phyloP scores from a whole-genome alignment of 2,329 filamentous ascomycete species.

The Colletotrichum plurivorum region DNA sequence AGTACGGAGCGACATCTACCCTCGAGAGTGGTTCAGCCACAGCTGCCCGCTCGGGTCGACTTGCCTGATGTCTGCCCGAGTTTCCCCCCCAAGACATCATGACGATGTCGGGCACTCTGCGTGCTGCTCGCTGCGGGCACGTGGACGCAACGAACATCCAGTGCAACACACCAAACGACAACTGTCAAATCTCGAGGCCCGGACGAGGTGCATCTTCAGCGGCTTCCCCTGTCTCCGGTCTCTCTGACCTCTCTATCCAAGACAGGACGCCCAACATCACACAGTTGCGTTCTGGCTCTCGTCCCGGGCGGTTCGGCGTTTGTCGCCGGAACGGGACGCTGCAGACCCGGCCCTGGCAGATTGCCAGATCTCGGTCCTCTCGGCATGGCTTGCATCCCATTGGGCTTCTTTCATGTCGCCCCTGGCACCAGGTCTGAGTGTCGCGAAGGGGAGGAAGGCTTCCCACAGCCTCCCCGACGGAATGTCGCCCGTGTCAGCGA shows the following conservation, averaged over 20 bases:
- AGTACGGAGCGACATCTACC: background rate
- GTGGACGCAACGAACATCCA: conserved; percentile 22
- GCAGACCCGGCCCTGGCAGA: conserved; percentile 18
- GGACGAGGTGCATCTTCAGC: background rate
- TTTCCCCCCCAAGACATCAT: conserved; percentile 18
- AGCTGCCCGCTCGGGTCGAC: conserved; percentile 7
- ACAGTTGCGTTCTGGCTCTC: background rate
- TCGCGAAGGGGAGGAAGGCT: conserved; percentile 10
- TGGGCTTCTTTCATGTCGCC: conserved; percentile 4
- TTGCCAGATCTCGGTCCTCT: conserved; percentile 28
- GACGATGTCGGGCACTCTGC: conserved; percentile 11
- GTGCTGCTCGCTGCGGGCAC: conserved; percentile 13
- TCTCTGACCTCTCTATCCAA: conserved; percentile 9
- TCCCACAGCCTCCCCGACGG: conserved; percentile 27
- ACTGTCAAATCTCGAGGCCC: conserved; percentile 3
- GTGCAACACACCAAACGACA: conserved; percentile 30
- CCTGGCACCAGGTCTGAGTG: conserved; percentile 17
- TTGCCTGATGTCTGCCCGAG: conserved; percentile 19
- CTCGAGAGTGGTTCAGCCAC: background rate
- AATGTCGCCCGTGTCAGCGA: conserved; percentile 24
- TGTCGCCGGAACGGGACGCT: conserved; percentile 28
- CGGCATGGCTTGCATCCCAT: conserved; percentile 14
- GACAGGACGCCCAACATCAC: background rate
- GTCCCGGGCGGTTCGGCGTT: conserved; percentile 13
- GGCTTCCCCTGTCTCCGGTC: background rate